Percentiles rank a stretch among this genome's conserved stretches.
phyloP scores from a whole-genome alignment of 352 stramenopile species.

The Plasmopara halstedii region DNA sequence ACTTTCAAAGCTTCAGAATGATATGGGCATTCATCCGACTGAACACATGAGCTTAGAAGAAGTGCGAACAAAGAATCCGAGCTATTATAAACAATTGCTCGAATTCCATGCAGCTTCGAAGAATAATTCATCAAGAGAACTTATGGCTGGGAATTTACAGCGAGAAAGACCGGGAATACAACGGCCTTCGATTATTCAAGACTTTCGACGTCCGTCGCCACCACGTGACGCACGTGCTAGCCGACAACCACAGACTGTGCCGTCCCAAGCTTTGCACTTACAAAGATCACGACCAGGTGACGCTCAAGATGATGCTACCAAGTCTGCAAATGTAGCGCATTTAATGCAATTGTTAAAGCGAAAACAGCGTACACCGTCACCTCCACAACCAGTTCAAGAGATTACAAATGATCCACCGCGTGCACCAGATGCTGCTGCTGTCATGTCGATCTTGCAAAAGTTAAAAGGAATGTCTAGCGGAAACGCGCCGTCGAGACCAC shows the following conservation, averaged over 20 bases:
- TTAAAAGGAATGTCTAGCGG: conserved; percentile 48
- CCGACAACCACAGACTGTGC: conserved; percentile 1
- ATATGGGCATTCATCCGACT: conserved; percentile 82
- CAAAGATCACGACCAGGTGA: background rate
- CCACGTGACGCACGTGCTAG: conserved; percentile 15
- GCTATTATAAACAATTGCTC: conserved; percentile 77
- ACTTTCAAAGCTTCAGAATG: conserved; percentile 80
- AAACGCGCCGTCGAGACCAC: conserved; percentile 4
- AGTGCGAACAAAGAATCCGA: conserved; percentile 79
- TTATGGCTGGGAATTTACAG: no score
- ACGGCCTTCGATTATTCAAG: no score
- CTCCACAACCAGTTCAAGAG: conserved; percentile 21
- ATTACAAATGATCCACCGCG: conserved; percentile 54
- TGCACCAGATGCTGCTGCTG: conserved; percentile 52
- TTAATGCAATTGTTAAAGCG: conserved; percentile 78
- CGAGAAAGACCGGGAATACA: no score
- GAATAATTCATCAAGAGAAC: conserved; percentile 1
- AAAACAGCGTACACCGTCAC: conserved; percentile 36
- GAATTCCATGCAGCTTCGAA: conserved; percentile 47
- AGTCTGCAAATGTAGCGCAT: conserved; percentile 71
- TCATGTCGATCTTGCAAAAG: conserved; percentile 85
- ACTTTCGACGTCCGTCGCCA: conserved; percentile 29
- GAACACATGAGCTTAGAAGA: conserved; percentile 82
- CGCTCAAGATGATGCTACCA: background rate
- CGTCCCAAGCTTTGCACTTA: background rate